Conservation (phyloP, 2,329 filamentous ascomycete species). For the Fonsecaea pedrosoi region DNA sequence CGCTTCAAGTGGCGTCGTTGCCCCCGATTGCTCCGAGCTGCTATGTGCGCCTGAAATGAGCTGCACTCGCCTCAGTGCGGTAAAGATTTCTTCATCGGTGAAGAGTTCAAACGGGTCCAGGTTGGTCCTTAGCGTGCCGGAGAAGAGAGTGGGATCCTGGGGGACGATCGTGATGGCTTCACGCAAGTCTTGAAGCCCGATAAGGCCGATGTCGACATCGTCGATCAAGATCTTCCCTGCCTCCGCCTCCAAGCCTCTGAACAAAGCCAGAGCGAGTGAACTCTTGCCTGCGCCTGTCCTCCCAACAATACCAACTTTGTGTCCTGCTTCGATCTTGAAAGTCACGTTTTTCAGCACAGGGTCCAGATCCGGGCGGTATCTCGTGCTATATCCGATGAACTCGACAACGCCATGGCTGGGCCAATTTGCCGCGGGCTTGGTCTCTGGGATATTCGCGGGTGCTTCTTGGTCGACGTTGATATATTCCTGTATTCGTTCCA, state of each 20-base stretch:
- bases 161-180: conserved; percentile 97
- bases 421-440: conserved; percentile 80
- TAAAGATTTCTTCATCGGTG: conserved; percentile 89
- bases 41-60: conserved; percentile 67
- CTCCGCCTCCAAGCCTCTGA: conserved; percentile 91
- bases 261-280: conserved; percentile 88
- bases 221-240: conserved; percentile 89
- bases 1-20: conserved; percentile 45
- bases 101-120: conserved; percentile 90
- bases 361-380: conserved; percentile 86
- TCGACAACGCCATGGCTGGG: conserved; percentile 84
- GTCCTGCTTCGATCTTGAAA: conserved; percentile 82
- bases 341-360: conserved; percentile 82
- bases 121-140: conserved; percentile 60
- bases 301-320: conserved; percentile 96
- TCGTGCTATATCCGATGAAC: conserved; percentile 86
- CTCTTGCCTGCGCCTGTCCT: conserved; percentile 96
- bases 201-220: conserved; percentile 83
- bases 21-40: conserved; percentile 46
- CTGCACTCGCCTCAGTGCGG: conserved; percentile 83
- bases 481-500: conserved; percentile 97
- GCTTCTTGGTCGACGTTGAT: conserved; percentile 96
- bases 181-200: conserved; percentile 90
- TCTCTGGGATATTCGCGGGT: conserved; percentile 75
- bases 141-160: conserved; percentile 70